Base-by-base conservation (phyloP, 2,329 filamentous ascomycete genomes). In the Fusarium sp. region DNA sequence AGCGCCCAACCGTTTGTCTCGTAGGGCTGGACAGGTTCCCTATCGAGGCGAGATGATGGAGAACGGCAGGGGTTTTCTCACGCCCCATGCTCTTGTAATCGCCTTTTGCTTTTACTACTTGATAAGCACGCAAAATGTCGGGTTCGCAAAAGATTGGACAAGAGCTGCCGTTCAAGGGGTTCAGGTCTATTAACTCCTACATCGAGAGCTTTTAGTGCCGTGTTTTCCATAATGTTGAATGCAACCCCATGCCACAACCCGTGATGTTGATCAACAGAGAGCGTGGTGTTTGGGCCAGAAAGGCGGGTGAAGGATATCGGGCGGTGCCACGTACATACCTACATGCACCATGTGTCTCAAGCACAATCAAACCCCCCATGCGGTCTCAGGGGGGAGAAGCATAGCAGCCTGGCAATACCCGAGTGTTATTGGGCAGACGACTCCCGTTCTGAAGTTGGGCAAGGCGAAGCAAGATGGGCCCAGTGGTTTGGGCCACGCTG, bases 291-390 rank as follows among this genome's bases (percentile, higher is more conserved):
- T 50, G 19, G 19, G 23, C 60, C 39, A 28, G 26, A 45, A 62
- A 26, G 59, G 64, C 64, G 49, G 57, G 38, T 63, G 56, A 63
- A 56, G 62, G 62, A 63, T 67, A 67, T 58, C 63, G 58, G 63
- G 47, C 63, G 63, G 47, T 67, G 65, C 65, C 65, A 67, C 65
- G 65, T 67, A 67, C 58, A 56, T 45, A 67, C 58, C 52, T 45
- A 34, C 43, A 61, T 40, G 38, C 55, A 45, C 48, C 56, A 40
- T 46, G 19, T 52, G 39, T 51, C 53, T 43, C 40, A 34, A 44
- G 42, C 30, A n/a, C 30, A 21, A 55, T 40, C 28, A 44, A 62
- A 30, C 26, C 47, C 47, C 56, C 48, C 51, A 66, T 57, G 62
- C 56, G n/a, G 43, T 42, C 24, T 52, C 64, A 67, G 63, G 48